A percentile compares a stretch with the other conserved stretches of the same genome.
Conservation (phyloP, 768 basidiomycete species). For the Leccinellum albellum region DNA sequence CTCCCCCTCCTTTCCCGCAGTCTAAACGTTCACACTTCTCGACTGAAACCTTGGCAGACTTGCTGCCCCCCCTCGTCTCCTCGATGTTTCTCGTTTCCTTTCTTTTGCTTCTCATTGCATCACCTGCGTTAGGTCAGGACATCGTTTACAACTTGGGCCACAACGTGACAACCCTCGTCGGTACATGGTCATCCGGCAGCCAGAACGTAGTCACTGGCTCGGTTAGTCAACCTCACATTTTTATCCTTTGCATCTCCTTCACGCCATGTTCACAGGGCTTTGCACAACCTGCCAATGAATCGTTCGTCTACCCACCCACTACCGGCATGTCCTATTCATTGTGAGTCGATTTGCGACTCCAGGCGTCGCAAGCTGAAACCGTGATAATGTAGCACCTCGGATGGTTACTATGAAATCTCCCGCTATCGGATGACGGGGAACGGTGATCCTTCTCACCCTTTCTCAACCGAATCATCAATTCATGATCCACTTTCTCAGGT, state of each 20-base stretch:
- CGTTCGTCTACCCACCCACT: conserved; percentile 80
- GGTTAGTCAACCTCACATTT: conserved; percentile 48
- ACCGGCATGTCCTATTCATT: conserved; percentile 90
- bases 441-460: conserved; percentile 41
- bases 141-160: conserved; percentile 44
- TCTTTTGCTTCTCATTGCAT: conserved; percentile 23
- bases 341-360: conserved; percentile 41
- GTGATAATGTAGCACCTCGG: conserved; percentile 46
- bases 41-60: not conserved
- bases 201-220: conserved; percentile 73
- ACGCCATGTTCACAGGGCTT: conserved; percentile 53
- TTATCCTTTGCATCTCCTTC: not conserved
- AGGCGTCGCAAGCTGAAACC: not conserved
- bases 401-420: conserved; percentile 83
- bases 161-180: conserved; percentile 67
- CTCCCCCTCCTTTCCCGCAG: not conserved
- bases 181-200: conserved; percentile 87
- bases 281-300: conserved; percentile 75
- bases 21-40: not conserved
- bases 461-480: not conserved
- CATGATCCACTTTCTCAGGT: conserved; percentile 42
- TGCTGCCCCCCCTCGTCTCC: not conserved
- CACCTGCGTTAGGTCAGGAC: conserved; percentile 33
- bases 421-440: conserved; percentile 89
- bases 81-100: conserved; percentile 24